phyloP scores from a whole-genome alignment of 2,329 filamentous ascomycete genomes.

The Stagonosporopsis cucurbitacearum region DNA sequence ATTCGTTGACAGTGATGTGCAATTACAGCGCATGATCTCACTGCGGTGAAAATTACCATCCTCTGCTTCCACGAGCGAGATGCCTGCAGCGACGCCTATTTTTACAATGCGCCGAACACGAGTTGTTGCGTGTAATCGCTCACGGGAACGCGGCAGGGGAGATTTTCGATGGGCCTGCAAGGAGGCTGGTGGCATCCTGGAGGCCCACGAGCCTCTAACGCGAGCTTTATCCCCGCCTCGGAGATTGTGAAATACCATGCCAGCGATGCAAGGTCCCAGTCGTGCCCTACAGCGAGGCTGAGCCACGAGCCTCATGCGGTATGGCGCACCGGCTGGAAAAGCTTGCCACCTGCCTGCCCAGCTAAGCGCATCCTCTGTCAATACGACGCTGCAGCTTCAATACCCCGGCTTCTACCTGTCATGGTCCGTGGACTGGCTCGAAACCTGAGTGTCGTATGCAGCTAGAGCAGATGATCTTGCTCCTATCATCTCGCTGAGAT shows the following conservation, averaged over 20 bases:
- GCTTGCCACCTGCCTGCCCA: conserved; percentile 15
- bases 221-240: conserved; percentile 7
- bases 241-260: conserved; percentile 16
- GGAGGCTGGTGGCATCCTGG: conserved; percentile 9
- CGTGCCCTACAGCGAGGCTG: conserved; percentile 2
- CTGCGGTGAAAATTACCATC: background rate
- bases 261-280: conserved; percentile 5
- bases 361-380: conserved; percentile 11
- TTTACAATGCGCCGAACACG: conserved; percentile 9
- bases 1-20: background rate
- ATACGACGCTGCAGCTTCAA: conserved; percentile 15
- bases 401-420: conserved; percentile 13
- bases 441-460: conserved; percentile 10
- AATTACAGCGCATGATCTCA: conserved; percentile 6
- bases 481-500: conserved; percentile 6
- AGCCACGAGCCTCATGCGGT: conserved; percentile 7
- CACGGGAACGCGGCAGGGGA: conserved; percentile 7
- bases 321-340: conserved; percentile 7
- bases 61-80: background rate
- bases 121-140: conserved; percentile 4
- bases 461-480: conserved; percentile 7
- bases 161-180: conserved; percentile 16
- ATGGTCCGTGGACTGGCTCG: conserved; percentile 7
- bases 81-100: conserved; percentile 8
- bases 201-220: background rate